Conservation (phyloP, 768 basidiomycete species). For the Boletus huronensis region DNA sequence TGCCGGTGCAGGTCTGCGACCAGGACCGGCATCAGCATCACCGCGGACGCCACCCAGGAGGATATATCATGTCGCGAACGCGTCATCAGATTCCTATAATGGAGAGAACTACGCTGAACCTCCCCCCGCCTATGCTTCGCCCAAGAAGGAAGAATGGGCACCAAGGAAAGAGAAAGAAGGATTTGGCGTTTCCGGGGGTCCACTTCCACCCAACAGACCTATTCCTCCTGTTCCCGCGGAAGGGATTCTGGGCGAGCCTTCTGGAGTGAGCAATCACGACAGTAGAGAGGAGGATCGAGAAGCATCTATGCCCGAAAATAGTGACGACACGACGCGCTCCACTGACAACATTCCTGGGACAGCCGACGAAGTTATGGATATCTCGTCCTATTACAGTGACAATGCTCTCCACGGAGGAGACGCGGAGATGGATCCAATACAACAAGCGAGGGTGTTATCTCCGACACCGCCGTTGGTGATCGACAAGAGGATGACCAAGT, state of each 20-base stretch:
- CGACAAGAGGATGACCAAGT: constrained; percentile 20
- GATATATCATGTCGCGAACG: constrained; percentile 42
- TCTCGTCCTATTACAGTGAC: constrained; percentile 22
- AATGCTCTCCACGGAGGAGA: constrained; percentile 1
- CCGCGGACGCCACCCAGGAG: constrained; percentile 38
- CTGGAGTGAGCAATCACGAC: background rate
- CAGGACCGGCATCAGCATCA: constrained; percentile 7
- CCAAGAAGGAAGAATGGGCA: constrained; percentile 5
- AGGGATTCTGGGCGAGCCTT: constrained; percentile 4
- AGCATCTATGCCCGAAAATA: background rate
- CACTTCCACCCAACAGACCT: constrained; percentile 15
- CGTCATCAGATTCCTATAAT: constrained; percentile 25
- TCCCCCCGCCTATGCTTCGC: constrained; percentile 45
- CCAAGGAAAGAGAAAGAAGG: constrained; percentile 21
- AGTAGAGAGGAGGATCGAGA: background rate
- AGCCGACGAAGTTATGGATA: constrained; percentile 28
- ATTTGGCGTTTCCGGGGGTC: background rate
- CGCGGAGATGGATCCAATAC: constrained; percentile 5
- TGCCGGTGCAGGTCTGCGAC: background rate
- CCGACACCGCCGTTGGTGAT: constrained; percentile 34
- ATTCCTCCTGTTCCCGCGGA: constrained; percentile 16
- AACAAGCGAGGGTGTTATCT: constrained; percentile 6
- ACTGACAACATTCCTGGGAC: constrained; percentile 19
- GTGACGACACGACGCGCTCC: background rate
- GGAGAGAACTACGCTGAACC: constrained; percentile 33